Percentiles rank a stretch among this genome's conserved stretches.
These are phyloP conservation scores for Gymnopilus dilepis DNA, from an alignment of 768 basidiomycete species.

Conservation along the genomic window DNA sequence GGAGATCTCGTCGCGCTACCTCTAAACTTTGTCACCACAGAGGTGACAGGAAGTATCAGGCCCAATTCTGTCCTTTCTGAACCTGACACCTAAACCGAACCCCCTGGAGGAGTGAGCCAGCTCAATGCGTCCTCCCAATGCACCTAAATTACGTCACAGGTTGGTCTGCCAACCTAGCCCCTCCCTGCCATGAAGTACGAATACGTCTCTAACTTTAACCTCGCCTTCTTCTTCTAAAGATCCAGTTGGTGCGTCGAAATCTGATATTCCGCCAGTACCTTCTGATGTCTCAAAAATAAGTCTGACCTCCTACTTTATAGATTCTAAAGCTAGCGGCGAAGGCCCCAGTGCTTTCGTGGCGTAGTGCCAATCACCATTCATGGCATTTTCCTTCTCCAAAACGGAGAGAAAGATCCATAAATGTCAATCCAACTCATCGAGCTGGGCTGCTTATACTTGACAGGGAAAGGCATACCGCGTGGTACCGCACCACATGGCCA, in stretches of 20 bases:
- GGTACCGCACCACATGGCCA: constrained; percentile 1
- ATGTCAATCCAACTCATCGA: neutral
- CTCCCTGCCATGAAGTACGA: too few relatives aligned
- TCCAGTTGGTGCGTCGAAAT: neutral
- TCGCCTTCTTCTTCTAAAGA: neutral
- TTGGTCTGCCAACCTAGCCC: too few relatives aligned
- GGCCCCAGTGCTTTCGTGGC: neutral
- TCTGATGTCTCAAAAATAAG: constrained; percentile 1
- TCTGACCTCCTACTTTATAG: neutral
- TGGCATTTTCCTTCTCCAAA: constrained; percentile 2
- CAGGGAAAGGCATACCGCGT: neutral
- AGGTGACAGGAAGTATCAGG: too few relatives aligned
- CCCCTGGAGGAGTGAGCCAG: too few relatives aligned
- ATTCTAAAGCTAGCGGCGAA: neutral
- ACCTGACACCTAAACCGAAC: too few relatives aligned
- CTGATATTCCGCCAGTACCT: neutral
- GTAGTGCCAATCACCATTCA: neutral
- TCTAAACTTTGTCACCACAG: too few relatives aligned
- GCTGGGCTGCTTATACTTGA: neutral
- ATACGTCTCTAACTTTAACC: neutral
- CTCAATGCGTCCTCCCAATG: too few relatives aligned
- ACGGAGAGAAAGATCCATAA: neutral
- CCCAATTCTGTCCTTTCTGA: too few relatives aligned
- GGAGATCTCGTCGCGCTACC: too few relatives aligned
- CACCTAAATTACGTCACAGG: too few relatives aligned